Conservation (phyloP, 805 yeast species). For the Spathaspora boniae region DNA sequence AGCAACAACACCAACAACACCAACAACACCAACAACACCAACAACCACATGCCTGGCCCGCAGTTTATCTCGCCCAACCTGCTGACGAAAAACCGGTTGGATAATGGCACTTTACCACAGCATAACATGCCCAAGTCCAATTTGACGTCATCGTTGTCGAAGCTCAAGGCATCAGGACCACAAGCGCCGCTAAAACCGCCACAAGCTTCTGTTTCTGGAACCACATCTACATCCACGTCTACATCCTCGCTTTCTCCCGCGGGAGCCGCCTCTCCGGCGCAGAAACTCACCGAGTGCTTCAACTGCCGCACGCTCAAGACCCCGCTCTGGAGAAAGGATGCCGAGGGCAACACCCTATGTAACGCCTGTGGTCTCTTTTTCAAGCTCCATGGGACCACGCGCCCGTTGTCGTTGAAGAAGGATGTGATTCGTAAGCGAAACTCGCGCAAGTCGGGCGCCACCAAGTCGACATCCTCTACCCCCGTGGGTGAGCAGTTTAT, state of each 20-base stretch:
- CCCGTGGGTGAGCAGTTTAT: constrained; percentile 3
- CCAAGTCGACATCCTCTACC: constrained; percentile 3
- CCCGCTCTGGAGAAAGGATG: constrained; percentile 62
- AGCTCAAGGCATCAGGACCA: constrained; percentile 7
- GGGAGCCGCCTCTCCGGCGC: constrained; percentile 1
- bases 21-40: background rate
- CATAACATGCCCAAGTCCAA: constrained; percentile 13
- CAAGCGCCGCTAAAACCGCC: constrained; percentile 1
- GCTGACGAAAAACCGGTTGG: too few species aligned
- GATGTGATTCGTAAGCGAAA: constrained; percentile 55
- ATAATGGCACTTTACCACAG: too few species aligned
- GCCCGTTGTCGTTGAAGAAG: constrained; percentile 58
- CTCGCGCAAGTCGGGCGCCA: constrained; percentile 7
- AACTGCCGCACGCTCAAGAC: constrained; percentile 60
- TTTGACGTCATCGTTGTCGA: constrained; percentile 14
- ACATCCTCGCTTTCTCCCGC: constrained; percentile 1
- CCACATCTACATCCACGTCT: background rate
- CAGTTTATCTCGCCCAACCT: too few species aligned
- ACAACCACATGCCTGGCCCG: too few species aligned
- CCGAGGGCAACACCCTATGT: constrained; percentile 57
- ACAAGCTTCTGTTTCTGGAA: background rate
- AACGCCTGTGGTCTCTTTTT: constrained; percentile 64
- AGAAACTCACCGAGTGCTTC: constrained; percentile 32
- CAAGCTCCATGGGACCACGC: constrained; percentile 58
- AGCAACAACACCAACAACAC: background rate